Conservation (phyloP, 2,329 filamentous ascomycete genomes). For the Ceratocystis colombiana region DNA sequence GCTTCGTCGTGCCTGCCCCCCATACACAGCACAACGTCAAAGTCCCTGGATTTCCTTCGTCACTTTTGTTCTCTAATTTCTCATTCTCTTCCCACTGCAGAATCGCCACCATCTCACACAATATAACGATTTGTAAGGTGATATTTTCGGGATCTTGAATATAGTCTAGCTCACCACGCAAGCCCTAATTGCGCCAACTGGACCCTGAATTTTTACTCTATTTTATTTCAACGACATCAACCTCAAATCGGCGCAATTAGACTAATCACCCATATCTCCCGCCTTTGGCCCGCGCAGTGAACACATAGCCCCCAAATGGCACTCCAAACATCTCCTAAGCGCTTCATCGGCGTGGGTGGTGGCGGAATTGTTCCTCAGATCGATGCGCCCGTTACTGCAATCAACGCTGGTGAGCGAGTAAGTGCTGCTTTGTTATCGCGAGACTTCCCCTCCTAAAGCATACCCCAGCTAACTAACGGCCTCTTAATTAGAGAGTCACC, state of each 20-base stretch:
- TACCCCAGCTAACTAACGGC: conserved; percentile 15
- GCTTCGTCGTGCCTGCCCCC: not conserved
- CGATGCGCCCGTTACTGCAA: conserved; percentile 70
- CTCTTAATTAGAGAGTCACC: conserved; percentile 48
- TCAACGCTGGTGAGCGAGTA: conserved; percentile 68
- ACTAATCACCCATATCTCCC: conserved; percentile 9
- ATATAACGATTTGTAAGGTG: not conserved
- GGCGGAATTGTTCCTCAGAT: conserved; percentile 43
- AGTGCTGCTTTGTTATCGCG: conserved; percentile 32
- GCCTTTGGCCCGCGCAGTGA: conserved; percentile 23
- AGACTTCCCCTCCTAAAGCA: not conserved
- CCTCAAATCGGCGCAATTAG: conserved; percentile 14
- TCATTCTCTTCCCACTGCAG: not conserved
- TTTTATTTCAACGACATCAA: not conserved
- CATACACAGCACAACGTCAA: conserved; percentile 6
- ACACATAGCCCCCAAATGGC: conserved; percentile 27
- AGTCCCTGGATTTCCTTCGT: conserved; percentile 6
- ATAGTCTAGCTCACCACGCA: not conserved
- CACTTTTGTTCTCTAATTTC: not conserved
- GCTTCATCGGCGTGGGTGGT: conserved; percentile 38
- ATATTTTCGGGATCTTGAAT: not conserved
- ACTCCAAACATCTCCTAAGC: conserved; percentile 26
- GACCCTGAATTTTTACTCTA: conserved; percentile 4
- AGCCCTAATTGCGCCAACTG: not conserved
- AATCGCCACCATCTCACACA: not conserved